Evolutionary conservation across 768 basidiomycete genomes (phyloP), one percentile per base, ranked within the genome.

Genomic region (Boletus reticuloceps): DNA sequence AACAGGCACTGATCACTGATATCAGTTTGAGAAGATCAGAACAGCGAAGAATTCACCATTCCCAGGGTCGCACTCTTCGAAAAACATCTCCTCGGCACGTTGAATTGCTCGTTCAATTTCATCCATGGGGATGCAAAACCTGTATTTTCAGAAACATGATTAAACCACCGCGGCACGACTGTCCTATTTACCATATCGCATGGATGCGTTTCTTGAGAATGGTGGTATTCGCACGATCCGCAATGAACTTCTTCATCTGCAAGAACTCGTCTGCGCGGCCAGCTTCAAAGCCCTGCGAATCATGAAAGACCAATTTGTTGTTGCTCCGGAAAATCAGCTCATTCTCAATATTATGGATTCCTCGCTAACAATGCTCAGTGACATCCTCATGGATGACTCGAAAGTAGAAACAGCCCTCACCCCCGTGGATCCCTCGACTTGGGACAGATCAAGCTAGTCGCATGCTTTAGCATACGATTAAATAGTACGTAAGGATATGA

Each of bases 101-200:
- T 43, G 51, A 17, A 56, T 37, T 4, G 55, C 34, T 13, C 55
- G 51, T 32, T 52, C 46, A 4, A 52, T 14, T 6, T 47, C 25
- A 6, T 56, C 55, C 55, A 56, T 56, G 6, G 55, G 45, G 17
- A 56, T 56, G 50, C 50, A 52, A 17, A 51, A 55, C 54, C 54
- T 22, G 22, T 22, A 22, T 22, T 22, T 3, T 22, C 22, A 22
- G 22, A 22, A 22, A 22, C 22, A 22, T 22, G 22, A 22, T 22
- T 22, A 22, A 22, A 22, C 22, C 3, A 22, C 22, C 3, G 22
- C 22, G 4, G 22, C 22, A 22, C 22, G 22, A 22, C 22, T 1
- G 1, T 12, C 19, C 2, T 7, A 1, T 5, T 39, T 40, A 44
- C 56, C 56, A 57, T 22, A 58, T 58, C 11, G 47, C 47, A 2